These are phyloP conservation scores for Brassica balearica DNA, from an alignment of 441 rosid genomes.

Conservation along the genomic window DNA sequence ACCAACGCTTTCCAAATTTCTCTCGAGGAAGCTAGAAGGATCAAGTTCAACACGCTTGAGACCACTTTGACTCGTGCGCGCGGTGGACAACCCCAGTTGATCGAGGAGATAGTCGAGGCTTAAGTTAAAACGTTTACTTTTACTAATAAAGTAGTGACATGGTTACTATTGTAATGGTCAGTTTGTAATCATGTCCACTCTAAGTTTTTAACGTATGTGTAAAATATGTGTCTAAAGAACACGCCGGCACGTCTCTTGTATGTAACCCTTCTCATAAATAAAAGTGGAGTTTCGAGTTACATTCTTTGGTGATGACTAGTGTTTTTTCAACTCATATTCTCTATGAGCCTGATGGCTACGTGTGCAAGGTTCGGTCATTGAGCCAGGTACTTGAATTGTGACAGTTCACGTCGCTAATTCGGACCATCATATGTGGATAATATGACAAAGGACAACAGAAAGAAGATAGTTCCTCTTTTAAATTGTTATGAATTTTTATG, in stretches of 20 bases:
- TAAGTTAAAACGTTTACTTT: constrained; percentile 3
- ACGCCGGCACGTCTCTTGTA: constrained; percentile 40
- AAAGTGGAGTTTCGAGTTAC: constrained; percentile 36
- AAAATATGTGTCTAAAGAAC: constrained; percentile 32
- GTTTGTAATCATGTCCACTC: constrained; percentile 20
- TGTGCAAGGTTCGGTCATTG: neutral
- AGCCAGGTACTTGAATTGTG: neutral
- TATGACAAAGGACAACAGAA: neutral
- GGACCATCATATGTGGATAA: neutral
- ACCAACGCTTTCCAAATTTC: constrained; percentile 56
- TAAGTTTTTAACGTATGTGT: constrained; percentile 31
- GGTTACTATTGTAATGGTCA: constrained; percentile 17
- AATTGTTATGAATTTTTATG: too few species aligned
- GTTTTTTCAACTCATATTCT: neutral
- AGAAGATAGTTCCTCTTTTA: neutral
- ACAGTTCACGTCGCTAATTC: neutral
- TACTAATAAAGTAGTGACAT: constrained; percentile 35
- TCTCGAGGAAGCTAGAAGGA: constrained; percentile 59
- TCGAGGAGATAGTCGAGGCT: constrained; percentile 42
- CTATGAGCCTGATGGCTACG: neutral
- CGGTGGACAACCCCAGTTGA: constrained; percentile 33
- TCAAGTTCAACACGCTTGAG: constrained; percentile 58
- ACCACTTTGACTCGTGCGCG: constrained; percentile 34
- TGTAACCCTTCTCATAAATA: constrained; percentile 36
- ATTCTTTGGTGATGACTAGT: neutral